Percentiles rank a stretch among this genome's conserved stretches.
phyloP scores from a whole-genome alignment of 768 basidiomycete genomes.

The Podaxis pistillaris region DNA sequence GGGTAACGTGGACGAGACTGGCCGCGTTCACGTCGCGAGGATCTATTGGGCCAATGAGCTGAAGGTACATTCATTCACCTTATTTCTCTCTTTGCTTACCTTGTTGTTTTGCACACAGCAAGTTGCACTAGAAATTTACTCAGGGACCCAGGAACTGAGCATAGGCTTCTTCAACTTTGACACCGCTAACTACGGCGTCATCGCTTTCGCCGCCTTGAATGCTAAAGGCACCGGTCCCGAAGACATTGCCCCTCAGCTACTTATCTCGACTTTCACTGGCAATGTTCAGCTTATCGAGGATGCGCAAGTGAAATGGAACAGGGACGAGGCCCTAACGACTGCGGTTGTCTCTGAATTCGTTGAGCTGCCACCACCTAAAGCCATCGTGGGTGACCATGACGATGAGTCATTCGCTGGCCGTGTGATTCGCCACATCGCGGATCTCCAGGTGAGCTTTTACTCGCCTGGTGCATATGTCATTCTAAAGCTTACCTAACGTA shows the following conservation, averaged over 20 bases:
- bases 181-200: slow-evolving; percentile 14
- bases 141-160: neutral
- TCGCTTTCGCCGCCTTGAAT: slow-evolving; percentile 14
- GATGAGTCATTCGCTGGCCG: slow-evolving; percentile 51
- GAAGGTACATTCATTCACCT: slow-evolving; percentile 37
- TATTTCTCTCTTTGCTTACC: slow-evolving; percentile 3
- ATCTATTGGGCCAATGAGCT: slow-evolving; percentile 63
- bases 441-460: slow-evolving; percentile 50
- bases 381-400: slow-evolving; percentile 32
- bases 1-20: slow-evolving; percentile 51
- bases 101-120: slow-evolving; percentile 22
- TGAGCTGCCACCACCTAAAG: slow-evolving; percentile 63
- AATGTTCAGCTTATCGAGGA: slow-evolving; percentile 29
- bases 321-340: slow-evolving; percentile 77
- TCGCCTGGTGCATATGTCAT: neutral
- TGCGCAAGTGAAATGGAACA: slow-evolving; percentile 61
- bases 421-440: slow-evolving; percentile 53
- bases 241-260: slow-evolving; percentile 51
- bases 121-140: slow-evolving; percentile 47
- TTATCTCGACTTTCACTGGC: slow-evolving; percentile 77
- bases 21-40: slow-evolving; percentile 55
- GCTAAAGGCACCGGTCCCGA: neutral
- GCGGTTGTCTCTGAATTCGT: slow-evolving; percentile 67
- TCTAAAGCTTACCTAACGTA: slow-evolving; percentile 24
- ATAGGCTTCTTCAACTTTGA: slow-evolving; percentile 11